Evolutionary conservation across 2,329 filamentous ascomycete species (phyloP), one percentile per base, ranked within the genome.

Genomic region (Coleophoma crateriformis): DNA sequence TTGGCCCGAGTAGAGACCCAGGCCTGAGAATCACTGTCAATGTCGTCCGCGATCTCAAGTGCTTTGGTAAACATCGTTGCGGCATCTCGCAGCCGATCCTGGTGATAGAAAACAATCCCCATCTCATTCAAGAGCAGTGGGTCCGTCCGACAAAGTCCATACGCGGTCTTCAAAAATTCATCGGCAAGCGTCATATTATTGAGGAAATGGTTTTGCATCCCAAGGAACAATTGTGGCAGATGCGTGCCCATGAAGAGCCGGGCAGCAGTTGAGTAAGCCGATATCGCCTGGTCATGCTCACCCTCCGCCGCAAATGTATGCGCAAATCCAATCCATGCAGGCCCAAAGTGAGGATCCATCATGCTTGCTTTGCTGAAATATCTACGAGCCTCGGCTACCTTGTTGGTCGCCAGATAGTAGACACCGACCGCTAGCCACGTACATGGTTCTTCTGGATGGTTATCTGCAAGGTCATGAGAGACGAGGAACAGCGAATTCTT

Each of bases 321-420:
- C 1, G 94, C 94, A 64, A 99, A 99, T 1, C 95, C 94, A 56
- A 99, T 97, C 94, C 94, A 99, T 3, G 94, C 94, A 1, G 94
- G 89, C 0, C 92, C 92, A 61, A 96, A 99, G 70, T 97, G 92
- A 7, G 92, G 88, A 64, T 99, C 91, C 85, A 99, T 92, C 75
- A 97, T 87, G 57, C 89, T 95, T 4, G 95, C 88, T 70, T 99
- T 99, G 62, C 89, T 95, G 68, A 99, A 99, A 73, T 94, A 99
- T 37, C 92, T 84, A 11, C 94, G 84, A 10, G 95, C 91, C 69
- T 99, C 94, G 3, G 94, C 87, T 50, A 99, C 90, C 62, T 90
- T 91, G 58, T 84, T 82, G 47, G 91, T 96, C 14, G 86, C 78
- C 55, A 97, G 84, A 68, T 99, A 99, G 73, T 97, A 99, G 32